These are phyloP conservation scores for Saturnispora zaruensis DNA, from an alignment of 805 yeast species.

Conservation along the genomic window DNA sequence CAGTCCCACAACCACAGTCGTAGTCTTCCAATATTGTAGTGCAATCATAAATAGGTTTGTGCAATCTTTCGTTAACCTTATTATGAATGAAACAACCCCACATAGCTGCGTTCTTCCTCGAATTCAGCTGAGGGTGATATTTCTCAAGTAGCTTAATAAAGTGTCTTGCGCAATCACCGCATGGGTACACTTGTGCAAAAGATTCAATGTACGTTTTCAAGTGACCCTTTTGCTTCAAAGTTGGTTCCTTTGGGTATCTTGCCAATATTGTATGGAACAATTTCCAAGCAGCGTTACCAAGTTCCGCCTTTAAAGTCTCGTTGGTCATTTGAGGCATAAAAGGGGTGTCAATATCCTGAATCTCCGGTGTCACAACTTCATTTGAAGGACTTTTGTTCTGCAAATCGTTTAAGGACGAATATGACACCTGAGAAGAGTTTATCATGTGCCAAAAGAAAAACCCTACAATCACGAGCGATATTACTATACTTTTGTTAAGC, in stretches of 20 bases:
- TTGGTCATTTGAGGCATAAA: constrained; percentile 96
- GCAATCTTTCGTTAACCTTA: constrained; percentile 65
- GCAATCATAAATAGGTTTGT: constrained; percentile 75
- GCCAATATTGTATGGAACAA: constrained; percentile 87
- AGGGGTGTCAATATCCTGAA: constrained; percentile 15
- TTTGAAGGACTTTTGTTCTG: not conserved
- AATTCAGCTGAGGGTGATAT: constrained; percentile 77
- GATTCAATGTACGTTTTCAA: constrained; percentile 54
- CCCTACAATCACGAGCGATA: not conserved
- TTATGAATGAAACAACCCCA: constrained; percentile 97
- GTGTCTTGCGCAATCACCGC: constrained; percentile 95
- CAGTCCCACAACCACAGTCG: constrained; percentile 91
- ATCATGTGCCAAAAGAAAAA: constrained; percentile 5
- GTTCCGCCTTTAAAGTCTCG: constrained; percentile 54
- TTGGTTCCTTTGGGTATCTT: constrained; percentile 81
- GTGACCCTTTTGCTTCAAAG: constrained; percentile 51
- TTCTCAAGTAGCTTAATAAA: constrained; percentile 60
- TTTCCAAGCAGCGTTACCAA: constrained; percentile 90
- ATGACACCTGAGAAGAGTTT: not conserved
- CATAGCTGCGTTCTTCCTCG: constrained; percentile 72
- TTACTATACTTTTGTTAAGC: not conserved
- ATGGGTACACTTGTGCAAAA: constrained; percentile 90
- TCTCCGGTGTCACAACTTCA: not conserved
- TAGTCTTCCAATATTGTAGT: constrained; percentile 77
- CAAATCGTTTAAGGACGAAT: not conserved